Base-by-base conservation (phyloP, 2,329 filamentous ascomycete genomes). In the Neoscytalidium dimidiatum region DNA sequence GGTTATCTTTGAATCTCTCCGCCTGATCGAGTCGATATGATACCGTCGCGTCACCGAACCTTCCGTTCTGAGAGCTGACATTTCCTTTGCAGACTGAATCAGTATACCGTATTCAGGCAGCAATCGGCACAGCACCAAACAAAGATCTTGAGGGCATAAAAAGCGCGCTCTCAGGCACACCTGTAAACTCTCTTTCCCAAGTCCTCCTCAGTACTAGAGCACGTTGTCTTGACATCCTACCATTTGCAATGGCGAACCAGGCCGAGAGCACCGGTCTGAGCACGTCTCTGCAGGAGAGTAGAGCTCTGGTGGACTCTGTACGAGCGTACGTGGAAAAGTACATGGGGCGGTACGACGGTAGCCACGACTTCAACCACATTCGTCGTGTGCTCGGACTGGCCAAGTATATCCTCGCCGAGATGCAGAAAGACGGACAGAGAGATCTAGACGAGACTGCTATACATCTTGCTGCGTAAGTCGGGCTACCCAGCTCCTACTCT, bases 301-400 rank as follows among this genome's bases (percentile, higher is more conserved):
- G 66, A 26, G 49, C 60, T 0, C 72, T 78, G 51, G 71, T 78
- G 67, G 66, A 62, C 7, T 71, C 69, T 13, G 69, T 78, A 63
- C 74, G 75, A 49, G 46, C 65, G 8, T 76, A 72, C 35, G 75
- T 77, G 3, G 57, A 75, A 63, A 64, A 68, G 7, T 78, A 78
- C 67, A 78, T 78, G 76, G 74, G 72, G n/a, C 70, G 72, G 5
- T 67, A 68, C 7, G 64, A 63, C 21, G 88, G 88, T 60, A 96
- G 92, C 1, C 94, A 97, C 81, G 92, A 96, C 80, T 96, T 92
- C 81, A 82, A 86, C 64, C 94, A 97, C 77, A 91, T 97, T 72
- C 82, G 88, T 68, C 90, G 94, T 62, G 93, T 97, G 23, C 80
- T 93, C 23, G 84, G 85, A n/a, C 85, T 95, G 38, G 86, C 92